Percentiles rank a stretch among this genome's conserved stretches.
phyloP scores from a whole-genome alignment of 352 stramenopile genomes.

The Phytopythium mirpurense region DNA sequence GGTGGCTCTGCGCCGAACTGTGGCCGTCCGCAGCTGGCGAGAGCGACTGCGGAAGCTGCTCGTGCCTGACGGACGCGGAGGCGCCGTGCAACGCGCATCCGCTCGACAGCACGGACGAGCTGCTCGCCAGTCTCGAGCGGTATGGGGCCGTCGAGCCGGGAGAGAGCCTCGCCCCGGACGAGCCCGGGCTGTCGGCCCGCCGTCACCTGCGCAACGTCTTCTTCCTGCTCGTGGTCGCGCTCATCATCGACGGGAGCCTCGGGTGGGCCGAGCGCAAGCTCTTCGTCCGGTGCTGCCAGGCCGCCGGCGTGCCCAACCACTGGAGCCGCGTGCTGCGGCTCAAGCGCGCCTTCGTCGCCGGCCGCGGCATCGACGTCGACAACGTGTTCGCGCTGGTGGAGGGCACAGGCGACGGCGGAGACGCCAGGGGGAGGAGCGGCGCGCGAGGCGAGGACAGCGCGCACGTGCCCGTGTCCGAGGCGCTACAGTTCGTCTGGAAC shows the following conservation, averaged over 20 bases:
- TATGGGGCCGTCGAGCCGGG: conserved; percentile 13
- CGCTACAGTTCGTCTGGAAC: conserved; percentile 4
- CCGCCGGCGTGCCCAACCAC: conserved; percentile 26
- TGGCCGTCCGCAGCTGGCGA: conserved; percentile 17
- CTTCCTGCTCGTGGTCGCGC: conserved; percentile 33
- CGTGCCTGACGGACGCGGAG: conserved; percentile 13
- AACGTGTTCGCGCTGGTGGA: conserved; percentile 30
- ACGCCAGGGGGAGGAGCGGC: background rate
- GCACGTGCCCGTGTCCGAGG: conserved; percentile 1
- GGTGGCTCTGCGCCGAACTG: conserved; percentile 24
- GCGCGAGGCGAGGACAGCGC: background rate
- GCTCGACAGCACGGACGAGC: conserved; percentile 28
- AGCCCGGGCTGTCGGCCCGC: conserved; percentile 3
- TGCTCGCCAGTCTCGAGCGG: conserved; percentile 19
- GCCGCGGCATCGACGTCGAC: conserved; percentile 29
- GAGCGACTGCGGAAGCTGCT: conserved; percentile 17
- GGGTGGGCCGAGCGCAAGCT: conserved; percentile 36
- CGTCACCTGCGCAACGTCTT: conserved; percentile 39
- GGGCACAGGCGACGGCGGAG: too few species aligned
- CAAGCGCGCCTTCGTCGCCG: conserved; percentile 33
- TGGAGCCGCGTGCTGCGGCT: conserved; percentile 32
- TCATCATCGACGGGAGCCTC: conserved; percentile 43
- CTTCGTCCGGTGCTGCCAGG: conserved; percentile 36
- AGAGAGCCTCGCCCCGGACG: background rate
- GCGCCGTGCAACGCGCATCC: conserved; percentile 21